Evolutionary conservation across 129 eudicot species (phyloP), one percentile per base, ranked within the genome.

Genomic region (Erigeron canadensis): DNA sequence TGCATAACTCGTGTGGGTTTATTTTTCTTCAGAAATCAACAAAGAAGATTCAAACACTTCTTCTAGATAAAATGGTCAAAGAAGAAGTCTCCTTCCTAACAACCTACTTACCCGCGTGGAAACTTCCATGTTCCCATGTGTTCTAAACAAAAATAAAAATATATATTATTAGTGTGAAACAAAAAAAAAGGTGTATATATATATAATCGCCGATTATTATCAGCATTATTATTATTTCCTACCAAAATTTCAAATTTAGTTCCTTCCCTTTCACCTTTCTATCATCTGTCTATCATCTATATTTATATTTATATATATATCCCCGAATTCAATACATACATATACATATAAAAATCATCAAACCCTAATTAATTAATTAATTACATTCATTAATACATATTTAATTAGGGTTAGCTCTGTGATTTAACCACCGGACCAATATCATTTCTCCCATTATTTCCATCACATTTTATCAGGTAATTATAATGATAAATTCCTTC

Each of bases 381-480:
- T 5, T 16, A 50, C 15, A 28, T 28, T 48, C 55, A 6, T 5
- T 16, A 50, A 50, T 50, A 50, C n/a, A 50, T 50, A n/a, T 48
- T 5, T 15, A 50, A 50, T 50, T 50, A 50, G 56, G 63, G 63
- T 47, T 47, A 39, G 10, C 28, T 39, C 40, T 74, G 54, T 50
- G 71, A 63, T 68, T 38, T 47, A 18, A 69, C 63, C 38, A 43
- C 34, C 34, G 53, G n/a, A 59, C 28, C 72, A 64, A 63, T 46
- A 1, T 74, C 47, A 59, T 39, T 47, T 59, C 75, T 68, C 59
- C 60, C 63, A 42, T 76, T 43, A 44, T 42, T 63, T 17, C 15
- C 9, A 76, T 47, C 65, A 34, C 70, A 48, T 8, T 44, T 37
- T 68, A 37, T 76, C 70, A 59, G 80, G 80, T 76, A 76, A 42